Conservation (phyloP, 2,329 filamentous ascomycete species). For the Thielaviopsis populi region DNA sequence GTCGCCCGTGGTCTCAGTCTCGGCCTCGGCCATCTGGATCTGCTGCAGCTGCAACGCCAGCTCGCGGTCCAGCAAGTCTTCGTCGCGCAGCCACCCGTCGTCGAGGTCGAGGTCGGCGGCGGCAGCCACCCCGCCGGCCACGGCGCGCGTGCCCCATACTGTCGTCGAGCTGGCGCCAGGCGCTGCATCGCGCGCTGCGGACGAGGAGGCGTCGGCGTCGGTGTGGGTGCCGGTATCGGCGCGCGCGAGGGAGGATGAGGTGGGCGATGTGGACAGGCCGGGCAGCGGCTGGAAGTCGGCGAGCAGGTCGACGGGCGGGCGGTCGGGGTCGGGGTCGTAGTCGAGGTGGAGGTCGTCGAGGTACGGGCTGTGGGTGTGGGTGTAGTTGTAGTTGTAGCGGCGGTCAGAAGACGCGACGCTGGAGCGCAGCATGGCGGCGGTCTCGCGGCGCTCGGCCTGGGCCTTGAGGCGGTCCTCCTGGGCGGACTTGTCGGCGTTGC, state of each 20-base stretch:
- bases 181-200: neutral
- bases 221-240: neutral
- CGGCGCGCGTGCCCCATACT: conserved; percentile 76
- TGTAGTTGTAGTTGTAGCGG: neutral
- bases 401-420: conserved; percentile 22
- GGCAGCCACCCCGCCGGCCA: conserved; percentile 43
- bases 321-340: conserved; percentile 14
- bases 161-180: conserved; percentile 48
- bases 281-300: conserved; percentile 51
- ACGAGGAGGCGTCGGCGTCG: neutral
- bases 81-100: conserved; percentile 77
- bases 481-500: conserved; percentile 66
- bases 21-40: conserved; percentile 27
- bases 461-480: conserved; percentile 76
- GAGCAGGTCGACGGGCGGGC: conserved; percentile 32
- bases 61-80: conserved; percentile 50
- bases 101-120: conserved; percentile 29
- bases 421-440: conserved; percentile 47
- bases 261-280: conserved; percentile 19
- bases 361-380: neutral
- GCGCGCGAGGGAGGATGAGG: neutral
- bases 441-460: conserved; percentile 67
- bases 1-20: conserved; percentile 17
- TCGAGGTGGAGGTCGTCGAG: neutral
- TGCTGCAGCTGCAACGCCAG: conserved; percentile 44